Evolutionary conservation across 805 yeast genomes (phyloP).

Genomic region (Candida coleopterorum): DNA sequence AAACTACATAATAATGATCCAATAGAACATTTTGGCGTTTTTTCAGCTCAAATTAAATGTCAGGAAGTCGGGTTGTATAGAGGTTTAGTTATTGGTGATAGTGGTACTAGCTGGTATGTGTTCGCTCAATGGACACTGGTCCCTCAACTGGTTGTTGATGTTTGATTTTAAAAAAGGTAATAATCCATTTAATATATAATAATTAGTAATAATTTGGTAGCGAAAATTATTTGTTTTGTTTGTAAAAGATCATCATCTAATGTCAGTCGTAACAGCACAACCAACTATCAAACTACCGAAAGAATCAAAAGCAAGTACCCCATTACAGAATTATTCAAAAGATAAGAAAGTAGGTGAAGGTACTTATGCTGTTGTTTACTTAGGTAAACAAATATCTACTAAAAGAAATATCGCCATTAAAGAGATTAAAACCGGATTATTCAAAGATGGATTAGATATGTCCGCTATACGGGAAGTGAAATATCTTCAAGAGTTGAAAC

Average conservation of each 20-base stretch:
- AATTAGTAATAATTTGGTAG: neutral
- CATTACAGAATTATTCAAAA: conserved; percentile 29
- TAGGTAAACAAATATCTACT: conserved; percentile 62
- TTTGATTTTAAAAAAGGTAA: too few species aligned
- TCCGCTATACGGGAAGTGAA: conserved; percentile 93
- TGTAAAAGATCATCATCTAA: conserved; percentile 3
- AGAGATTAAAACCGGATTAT: conserved; percentile 90
- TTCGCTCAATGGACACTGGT: conserved; percentile 77
- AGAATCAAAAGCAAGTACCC: conserved; percentile 4
- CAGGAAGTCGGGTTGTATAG: conserved; percentile 80
- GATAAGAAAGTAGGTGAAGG: conserved; percentile 97
- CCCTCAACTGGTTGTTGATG: too few species aligned
- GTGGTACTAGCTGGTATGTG: conserved; percentile 76
- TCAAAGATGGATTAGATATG: conserved; percentile 97
- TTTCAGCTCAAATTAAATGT: conserved; percentile 57
- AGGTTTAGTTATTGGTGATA: conserved; percentile 73
- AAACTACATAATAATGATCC: conserved; percentile 51
- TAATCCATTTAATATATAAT: conserved; percentile 32
- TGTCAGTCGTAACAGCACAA: conserved; percentile 7
- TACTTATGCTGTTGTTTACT: conserved; percentile 93
- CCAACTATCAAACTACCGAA: conserved; percentile 1
- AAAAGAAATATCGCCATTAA: conserved; percentile 78
- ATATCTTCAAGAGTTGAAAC: conserved; percentile 72
- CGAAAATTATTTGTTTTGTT: neutral
- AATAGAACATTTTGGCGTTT: conserved; percentile 45